A percentile compares a stretch with the other conserved stretches of the same genome.
phyloP scores from a whole-genome alignment of 257 asterid species.

The Ligustrum vulgare region DNA sequence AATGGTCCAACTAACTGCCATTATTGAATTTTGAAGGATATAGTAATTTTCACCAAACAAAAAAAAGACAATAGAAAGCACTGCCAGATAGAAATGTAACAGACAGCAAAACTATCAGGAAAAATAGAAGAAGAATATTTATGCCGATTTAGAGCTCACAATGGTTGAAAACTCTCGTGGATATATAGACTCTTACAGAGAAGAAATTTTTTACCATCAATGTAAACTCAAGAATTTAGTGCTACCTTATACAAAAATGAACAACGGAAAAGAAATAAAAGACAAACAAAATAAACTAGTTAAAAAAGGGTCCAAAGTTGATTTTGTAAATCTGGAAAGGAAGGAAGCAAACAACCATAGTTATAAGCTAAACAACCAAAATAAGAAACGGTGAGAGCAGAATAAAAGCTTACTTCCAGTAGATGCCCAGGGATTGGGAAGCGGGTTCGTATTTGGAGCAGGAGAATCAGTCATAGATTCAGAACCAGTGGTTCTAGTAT shows the following conservation, averaged over 20 bases:
- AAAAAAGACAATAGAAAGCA: not conserved
- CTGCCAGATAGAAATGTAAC: not conserved
- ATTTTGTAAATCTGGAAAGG: not conserved
- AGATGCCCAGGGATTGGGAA: slow-evolving; percentile 67
- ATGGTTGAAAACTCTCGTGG: not conserved
- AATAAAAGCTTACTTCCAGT: slow-evolving; percentile 39
- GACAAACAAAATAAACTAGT: not conserved
- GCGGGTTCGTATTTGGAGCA: slow-evolving; percentile 59
- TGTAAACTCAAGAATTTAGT: not conserved
- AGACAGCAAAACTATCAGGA: not conserved
- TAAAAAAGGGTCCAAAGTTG: not conserved
- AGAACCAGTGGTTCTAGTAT: slow-evolving; percentile 35
- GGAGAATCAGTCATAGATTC: slow-evolving; percentile 38
- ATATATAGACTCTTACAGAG: not conserved
- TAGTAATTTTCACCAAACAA: not conserved
- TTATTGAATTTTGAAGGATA: not conserved
- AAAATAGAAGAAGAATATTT: not conserved
- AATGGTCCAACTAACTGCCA: not conserved
- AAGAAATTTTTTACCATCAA: not conserved
- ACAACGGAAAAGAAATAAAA: not conserved
- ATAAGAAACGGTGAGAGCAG: not conserved
- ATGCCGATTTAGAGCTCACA: not conserved
- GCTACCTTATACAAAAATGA: not conserved
- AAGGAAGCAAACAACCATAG: not conserved
- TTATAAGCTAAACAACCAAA: slow-evolving; percentile 12